A percentile compares a stretch with the other conserved stretches of the same genome.
Evolutionary conservation across 1,284 basidiomycete genomes (phyloP).

Genomic region (Cutaneotrichosporon sp.): DNA sequence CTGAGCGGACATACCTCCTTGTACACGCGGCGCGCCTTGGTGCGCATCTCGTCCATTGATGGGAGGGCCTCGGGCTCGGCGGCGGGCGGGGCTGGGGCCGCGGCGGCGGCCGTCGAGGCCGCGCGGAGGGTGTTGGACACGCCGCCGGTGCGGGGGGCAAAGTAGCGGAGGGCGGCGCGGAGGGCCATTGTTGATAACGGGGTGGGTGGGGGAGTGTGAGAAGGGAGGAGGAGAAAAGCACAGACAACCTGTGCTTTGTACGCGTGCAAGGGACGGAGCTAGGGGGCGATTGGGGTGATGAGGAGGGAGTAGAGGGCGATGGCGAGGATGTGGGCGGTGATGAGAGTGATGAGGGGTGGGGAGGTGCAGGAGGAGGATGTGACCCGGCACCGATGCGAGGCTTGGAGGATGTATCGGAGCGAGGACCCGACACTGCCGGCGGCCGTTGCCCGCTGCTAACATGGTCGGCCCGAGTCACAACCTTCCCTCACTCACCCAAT

Average conservation of each 20-base stretch:
- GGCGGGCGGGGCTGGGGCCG: conserved; percentile 5
- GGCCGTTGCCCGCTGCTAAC: too few species aligned
- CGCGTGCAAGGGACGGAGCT: too few species aligned
- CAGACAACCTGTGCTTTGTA: too few species aligned
- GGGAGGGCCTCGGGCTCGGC: conserved; percentile 10
- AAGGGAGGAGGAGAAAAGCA: not conserved
- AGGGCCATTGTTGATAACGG: conserved; percentile 13
- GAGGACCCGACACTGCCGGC: not conserved
- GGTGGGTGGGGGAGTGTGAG: not conserved
- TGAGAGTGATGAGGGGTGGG: not conserved
- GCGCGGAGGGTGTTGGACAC: not conserved
- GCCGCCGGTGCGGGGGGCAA: not conserved
- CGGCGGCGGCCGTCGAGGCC: conserved; percentile 17
- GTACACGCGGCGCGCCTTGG: conserved; percentile 50
- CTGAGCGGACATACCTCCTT: conserved; percentile 45
- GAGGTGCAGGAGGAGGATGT: too few species aligned
- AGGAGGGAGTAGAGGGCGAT: not conserved
- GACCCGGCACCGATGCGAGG: too few species aligned
- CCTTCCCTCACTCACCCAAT: too few species aligned
- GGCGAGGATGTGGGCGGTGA: not conserved
- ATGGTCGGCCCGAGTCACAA: not conserved
- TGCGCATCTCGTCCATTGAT: conserved; percentile 30
- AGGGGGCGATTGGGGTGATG: not conserved
- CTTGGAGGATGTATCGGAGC: not conserved
- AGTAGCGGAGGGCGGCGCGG: conserved; percentile 13